phyloP scores from a whole-genome alignment of 2,329 filamentous ascomycete genomes.

The Beauveria medogensis region DNA sequence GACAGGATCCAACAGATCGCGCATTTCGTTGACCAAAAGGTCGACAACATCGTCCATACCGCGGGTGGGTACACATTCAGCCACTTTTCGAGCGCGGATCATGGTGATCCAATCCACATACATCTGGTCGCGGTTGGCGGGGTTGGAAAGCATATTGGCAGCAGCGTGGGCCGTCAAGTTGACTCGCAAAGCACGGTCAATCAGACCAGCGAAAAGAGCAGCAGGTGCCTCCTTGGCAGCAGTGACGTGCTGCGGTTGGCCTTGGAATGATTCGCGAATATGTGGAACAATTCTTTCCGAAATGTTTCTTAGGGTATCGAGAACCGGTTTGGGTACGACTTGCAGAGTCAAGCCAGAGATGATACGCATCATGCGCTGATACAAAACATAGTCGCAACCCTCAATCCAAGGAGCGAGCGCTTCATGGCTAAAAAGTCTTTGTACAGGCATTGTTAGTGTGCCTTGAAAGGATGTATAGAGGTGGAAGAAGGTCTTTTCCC shows the following conservation, averaged over 20 bases:
- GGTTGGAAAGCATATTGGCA: slow-evolving; percentile 83
- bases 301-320: slow-evolving; percentile 81
- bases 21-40: slow-evolving; percentile 57
- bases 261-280: slow-evolving; percentile 76
- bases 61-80: slow-evolving; percentile 53
- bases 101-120: slow-evolving; percentile 79
- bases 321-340: slow-evolving; percentile 78
- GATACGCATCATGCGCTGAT: slow-evolving; percentile 93
- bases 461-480: slow-evolving; percentile 93
- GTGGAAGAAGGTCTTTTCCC: slow-evolving; percentile 93
- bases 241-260: slow-evolving; percentile 77
- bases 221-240: slow-evolving; percentile 83
- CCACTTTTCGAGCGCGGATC: slow-evolving; percentile 54
- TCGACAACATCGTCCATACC: slow-evolving; percentile 61
- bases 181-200: slow-evolving; percentile 81
- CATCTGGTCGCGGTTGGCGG: slow-evolving; percentile 89
- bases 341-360: slow-evolving; percentile 83
- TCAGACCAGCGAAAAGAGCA: slow-evolving; percentile 74
- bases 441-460: slow-evolving; percentile 91
- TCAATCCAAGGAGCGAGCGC: slow-evolving; percentile 87
- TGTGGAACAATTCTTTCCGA: slow-evolving; percentile 73
- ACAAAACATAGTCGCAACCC: slow-evolving; percentile 90
- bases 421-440: slow-evolving; percentile 79
- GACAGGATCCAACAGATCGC: slow-evolving; percentile 61
- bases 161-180: slow-evolving; percentile 92